Conservation (phyloP, 352 stramenopile genomes). For the Aphanomyces invadans region DNA sequence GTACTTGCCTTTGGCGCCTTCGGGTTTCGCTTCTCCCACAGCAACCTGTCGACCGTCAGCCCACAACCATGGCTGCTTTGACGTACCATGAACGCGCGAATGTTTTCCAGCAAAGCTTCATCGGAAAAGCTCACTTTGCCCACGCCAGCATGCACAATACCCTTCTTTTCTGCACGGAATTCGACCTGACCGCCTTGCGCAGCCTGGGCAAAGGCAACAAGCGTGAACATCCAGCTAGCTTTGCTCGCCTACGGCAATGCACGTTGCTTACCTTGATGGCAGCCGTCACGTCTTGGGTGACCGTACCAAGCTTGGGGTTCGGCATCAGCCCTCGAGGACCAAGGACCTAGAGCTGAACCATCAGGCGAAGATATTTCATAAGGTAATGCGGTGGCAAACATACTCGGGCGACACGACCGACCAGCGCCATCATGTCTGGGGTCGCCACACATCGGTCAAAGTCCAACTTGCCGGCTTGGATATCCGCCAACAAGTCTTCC, state of each 20-base stretch:
- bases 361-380: not conserved
- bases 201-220: too few species aligned
- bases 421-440: conserved; percentile 88
- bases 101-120: conserved; percentile 87
- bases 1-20: conserved; percentile 91
- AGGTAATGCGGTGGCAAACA: conserved; percentile 5
- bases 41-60: conserved; percentile 33
- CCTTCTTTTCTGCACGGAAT: conserved; percentile 87
- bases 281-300: conserved; percentile 86
- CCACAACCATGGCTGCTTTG: not conserved
- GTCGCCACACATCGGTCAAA: conserved; percentile 91
- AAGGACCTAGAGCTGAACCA: conserved; percentile 51
- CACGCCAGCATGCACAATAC: conserved; percentile 82
- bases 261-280: conserved; percentile 67
- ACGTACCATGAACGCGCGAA: conserved; percentile 82
- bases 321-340: conserved; percentile 96
- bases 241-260: too few species aligned
- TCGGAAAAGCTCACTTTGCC: conserved; percentile 86
- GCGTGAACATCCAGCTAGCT: too few species aligned
- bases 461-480: conserved; percentile 85
- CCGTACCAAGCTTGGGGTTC: conserved; percentile 96
- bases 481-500: conserved; percentile 83
- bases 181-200: conserved; percentile 79
- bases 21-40: conserved; percentile 85
- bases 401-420: conserved; percentile 88